Conservation (phyloP, 1,284 basidiomycete species). For the Sporisorium reilianum region DNA sequence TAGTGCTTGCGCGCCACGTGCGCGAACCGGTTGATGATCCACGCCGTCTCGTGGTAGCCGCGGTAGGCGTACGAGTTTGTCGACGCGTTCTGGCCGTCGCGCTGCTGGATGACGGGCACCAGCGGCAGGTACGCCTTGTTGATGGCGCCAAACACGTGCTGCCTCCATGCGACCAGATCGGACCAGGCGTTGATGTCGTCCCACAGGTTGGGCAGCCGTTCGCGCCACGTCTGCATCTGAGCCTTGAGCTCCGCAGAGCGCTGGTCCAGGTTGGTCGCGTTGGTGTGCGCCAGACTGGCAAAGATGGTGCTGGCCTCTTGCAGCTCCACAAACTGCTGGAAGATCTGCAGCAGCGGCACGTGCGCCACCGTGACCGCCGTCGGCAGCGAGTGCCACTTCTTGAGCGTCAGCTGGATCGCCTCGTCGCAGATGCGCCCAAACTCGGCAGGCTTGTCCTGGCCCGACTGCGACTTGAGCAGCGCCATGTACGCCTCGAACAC, state of each 20-base stretch:
- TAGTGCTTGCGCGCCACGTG: constrained; percentile 98
- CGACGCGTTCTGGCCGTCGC: constrained; percentile 72
- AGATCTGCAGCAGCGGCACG: constrained; percentile 93
- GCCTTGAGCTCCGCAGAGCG: constrained; percentile 91
- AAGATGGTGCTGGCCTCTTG: constrained; percentile 88
- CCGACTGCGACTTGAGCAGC: constrained; percentile 74
- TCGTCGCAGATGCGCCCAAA: constrained; percentile 82
- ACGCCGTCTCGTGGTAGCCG: constrained; percentile 99
- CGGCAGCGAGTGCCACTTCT: constrained; percentile 95
- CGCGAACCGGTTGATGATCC: constrained; percentile 99
- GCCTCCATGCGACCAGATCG: constrained; percentile 96
- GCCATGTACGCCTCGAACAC: constrained; percentile 96
- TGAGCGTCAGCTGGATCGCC: constrained; percentile 93
- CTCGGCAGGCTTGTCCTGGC: constrained; percentile 62
- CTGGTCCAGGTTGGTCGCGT: constrained; percentile 88
- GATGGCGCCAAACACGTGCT: constrained; percentile 90
- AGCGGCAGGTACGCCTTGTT: constrained; percentile 96
- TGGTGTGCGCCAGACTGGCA: constrained; percentile 87
- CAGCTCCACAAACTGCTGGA: constrained; percentile 98
- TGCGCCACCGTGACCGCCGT: constrained; percentile 88
- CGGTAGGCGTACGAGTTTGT: constrained; percentile 88
- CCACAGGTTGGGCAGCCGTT: constrained; percentile 92
- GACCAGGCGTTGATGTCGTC: constrained; percentile 99
- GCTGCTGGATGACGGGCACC: constrained; percentile 69
- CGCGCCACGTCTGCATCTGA: constrained; percentile 82